phyloP scores from a whole-genome alignment of 352 stramenopile genomes.

The Phytophthora cactorum region DNA sequence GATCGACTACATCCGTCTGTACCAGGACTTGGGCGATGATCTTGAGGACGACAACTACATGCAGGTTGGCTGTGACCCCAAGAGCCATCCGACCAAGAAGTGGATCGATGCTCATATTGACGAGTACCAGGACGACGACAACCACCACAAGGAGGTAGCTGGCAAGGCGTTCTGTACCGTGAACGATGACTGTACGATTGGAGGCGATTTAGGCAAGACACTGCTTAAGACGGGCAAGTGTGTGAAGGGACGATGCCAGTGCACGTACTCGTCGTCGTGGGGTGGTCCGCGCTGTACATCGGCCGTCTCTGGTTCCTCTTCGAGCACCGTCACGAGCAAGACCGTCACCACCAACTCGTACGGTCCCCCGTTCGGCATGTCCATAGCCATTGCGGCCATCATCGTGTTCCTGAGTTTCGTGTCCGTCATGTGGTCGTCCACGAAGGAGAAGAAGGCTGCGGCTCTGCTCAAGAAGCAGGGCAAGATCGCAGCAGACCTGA shows the following conservation, averaged over 20 bases:
- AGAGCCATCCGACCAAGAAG: slow-evolving; percentile 48
- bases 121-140: slow-evolving; percentile 59
- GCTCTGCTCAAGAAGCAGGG: slow-evolving; percentile 24
- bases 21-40: slow-evolving; percentile 65
- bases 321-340: slow-evolving; percentile 11
- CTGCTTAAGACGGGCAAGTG: slow-evolving; percentile 46
- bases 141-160: slow-evolving; percentile 50
- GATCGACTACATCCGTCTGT: slow-evolving; percentile 89
- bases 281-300: slow-evolving; percentile 61
- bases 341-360: slow-evolving; percentile 33
- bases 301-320: slow-evolving; percentile 27
- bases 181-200: slow-evolving; percentile 66
- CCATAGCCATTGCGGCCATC: slow-evolving; percentile 34
- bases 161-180: slow-evolving; percentile 58
- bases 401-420: slow-evolving; percentile 40
- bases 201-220: slow-evolving; percentile 11
- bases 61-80: slow-evolving; percentile 47
- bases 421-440: slow-evolving; percentile 22
- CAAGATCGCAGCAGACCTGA: slow-evolving; percentile 18
- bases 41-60: slow-evolving; percentile 43
- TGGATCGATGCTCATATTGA: slow-evolving; percentile 56
- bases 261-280: slow-evolving; percentile 42
- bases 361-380: slow-evolving; percentile 42
- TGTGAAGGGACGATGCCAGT: slow-evolving; percentile 44
- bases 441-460: slow-evolving; percentile 21